Evolutionary conservation across 169 alveolate genomes (phyloP), one percentile per base, ranked within the genome.

Genomic region (Eimeria mitis): DNA sequence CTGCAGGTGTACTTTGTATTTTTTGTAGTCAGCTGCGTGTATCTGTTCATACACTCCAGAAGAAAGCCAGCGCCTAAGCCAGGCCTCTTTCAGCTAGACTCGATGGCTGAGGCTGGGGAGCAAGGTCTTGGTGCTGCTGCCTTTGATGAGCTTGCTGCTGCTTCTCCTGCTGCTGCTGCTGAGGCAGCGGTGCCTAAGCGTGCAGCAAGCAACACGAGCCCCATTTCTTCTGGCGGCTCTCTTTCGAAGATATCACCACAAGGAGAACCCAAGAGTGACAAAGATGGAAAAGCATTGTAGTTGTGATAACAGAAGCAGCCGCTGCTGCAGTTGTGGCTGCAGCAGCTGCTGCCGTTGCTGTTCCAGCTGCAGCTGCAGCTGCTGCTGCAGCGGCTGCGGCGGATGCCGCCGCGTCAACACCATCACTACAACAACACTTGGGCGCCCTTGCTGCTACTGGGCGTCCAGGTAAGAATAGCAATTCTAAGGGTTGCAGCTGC

Each of bases 31-130:
- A 87, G 92, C 81, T 87, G 92, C 65, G 81, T 87, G 61, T 87
- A 87, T 63, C 81, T 87, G 81, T 87, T 2, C 81, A 87, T 87
- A 61, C 92, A 87, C 65, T 87, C 92, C 14, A 87, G 81, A 31
- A 49, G 83, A 63, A 87, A 87, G 81, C 81, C 92, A 37, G 81
- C 81, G 9, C 92, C 78, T 21, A 14, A 59, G 61, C 92, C 92
- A 25, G 92, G 81, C 68, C 63, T 87, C 14, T 87, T 87, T 16
- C 75, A 81, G 31, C 65, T 87, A 16, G 92, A 68, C 47, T 87
- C 92, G 13, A 87, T 87, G 92, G 92, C 92, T 0, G 92, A 87
- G 92, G 92, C 31, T 8, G 92, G 92, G 25, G 81, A 59, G 31
- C 65, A 68, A 0, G 83, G n/a, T 28, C 73, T 34, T 0, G 42